Evolutionary conservation across 805 yeast genomes (phyloP).

Genomic region (Scheffersomyces spartinae): DNA sequence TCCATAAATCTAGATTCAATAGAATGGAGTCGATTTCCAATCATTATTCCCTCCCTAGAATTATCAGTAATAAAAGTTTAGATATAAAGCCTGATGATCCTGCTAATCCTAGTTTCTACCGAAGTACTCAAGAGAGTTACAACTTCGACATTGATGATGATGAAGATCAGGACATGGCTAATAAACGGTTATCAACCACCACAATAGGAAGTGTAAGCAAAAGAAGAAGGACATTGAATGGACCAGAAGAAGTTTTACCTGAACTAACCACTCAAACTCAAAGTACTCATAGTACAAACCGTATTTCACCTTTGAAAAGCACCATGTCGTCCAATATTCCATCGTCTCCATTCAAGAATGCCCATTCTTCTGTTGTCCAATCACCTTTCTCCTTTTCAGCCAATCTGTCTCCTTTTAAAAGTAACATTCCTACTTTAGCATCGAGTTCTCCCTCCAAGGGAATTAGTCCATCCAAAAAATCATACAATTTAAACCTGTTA

Average conservation of each 20-base stretch:
- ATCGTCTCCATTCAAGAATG: slow-evolving; percentile 1
- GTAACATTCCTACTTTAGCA: too few relatives aligned
- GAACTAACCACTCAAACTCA: neutral
- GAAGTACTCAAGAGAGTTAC: slow-evolving; percentile 1
- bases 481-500: too few relatives aligned
- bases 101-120: slow-evolving; percentile 1
- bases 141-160: neutral
- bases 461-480: too few relatives aligned
- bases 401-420: too few relatives aligned
- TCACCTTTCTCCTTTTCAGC: too few relatives aligned
- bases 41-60: slow-evolving; percentile 18
- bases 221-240: slow-evolving; percentile 29
- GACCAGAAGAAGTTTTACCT: slow-evolving; percentile 26
- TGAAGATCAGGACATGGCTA: slow-evolving; percentile 2
- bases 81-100: neutral
- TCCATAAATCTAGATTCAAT: slow-evolving; percentile 22
- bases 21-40: slow-evolving; percentile 24
- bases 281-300: neutral
- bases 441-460: too few relatives aligned
- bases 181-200: neutral
- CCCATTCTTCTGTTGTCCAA: too few relatives aligned
- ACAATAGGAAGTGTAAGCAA: slow-evolving; percentile 8
- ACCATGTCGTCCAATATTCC: neutral
- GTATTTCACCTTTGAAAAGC: slow-evolving; percentile 1
- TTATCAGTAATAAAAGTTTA: neutral